A percentile compares a stretch with the other conserved stretches of the same genome.
Conservation (phyloP, 106 monocot genomes). For the Alisma plantagoaquatica region DNA sequence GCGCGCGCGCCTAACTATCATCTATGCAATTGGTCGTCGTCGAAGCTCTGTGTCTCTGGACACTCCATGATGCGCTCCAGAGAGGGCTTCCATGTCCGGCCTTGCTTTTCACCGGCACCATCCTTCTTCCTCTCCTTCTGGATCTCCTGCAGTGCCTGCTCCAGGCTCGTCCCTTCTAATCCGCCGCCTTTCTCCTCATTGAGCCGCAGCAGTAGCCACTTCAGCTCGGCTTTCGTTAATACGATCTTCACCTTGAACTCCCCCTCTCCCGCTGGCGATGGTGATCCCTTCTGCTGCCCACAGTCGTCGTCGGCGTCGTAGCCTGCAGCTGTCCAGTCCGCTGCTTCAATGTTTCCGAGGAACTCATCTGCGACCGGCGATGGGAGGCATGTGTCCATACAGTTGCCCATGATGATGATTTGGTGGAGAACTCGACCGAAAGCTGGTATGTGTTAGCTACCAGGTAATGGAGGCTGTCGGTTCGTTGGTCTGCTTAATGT, state of each 20-base stretch:
- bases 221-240: slow-evolving; percentile 14
- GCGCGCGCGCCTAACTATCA: too few relatives aligned
- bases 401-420: slow-evolving; percentile 6
- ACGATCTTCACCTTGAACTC: slow-evolving; percentile 8
- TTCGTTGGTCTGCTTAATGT: too few relatives aligned
- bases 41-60: slow-evolving; percentile 4
- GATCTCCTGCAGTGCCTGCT: slow-evolving; percentile 10
- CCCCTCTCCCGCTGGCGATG: not conserved
- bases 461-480: too few relatives aligned
- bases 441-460: too few relatives aligned
- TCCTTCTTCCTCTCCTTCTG: not conserved
- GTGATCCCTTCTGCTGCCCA: not conserved
- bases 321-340: too few relatives aligned
- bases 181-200: not conserved
- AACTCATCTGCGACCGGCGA: too few relatives aligned
- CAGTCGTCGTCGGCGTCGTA: not conserved
- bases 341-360: too few relatives aligned
- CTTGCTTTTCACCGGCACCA: not conserved
- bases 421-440: too few relatives aligned
- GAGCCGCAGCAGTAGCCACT: slow-evolving; percentile 12
- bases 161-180: not conserved
- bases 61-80: slow-evolving; percentile 9
- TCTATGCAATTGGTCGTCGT: too few relatives aligned
- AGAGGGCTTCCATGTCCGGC: slow-evolving; percentile 4
- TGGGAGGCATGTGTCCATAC: not conserved